Evolutionary conservation across 257 asterid genomes (phyloP).

Genomic region (Fraxinus americana): DNA sequence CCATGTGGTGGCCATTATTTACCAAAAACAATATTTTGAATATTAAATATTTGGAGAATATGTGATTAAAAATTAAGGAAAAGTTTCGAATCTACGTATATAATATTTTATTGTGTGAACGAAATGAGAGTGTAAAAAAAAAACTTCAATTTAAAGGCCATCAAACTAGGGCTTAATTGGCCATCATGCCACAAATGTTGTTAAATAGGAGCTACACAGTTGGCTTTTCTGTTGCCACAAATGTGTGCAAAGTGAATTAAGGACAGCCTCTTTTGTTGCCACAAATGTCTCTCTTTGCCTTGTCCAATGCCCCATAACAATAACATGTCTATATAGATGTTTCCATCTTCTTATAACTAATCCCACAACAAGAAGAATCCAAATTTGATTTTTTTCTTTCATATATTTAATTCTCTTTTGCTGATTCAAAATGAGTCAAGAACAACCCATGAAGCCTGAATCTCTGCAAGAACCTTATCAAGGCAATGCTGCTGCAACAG

Average conservation of each 20-base stretch:
- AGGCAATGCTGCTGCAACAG: constrained; percentile 4
- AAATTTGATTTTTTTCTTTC: not conserved
- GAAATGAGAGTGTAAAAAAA: too few species aligned
- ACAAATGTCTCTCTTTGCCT: not conserved
- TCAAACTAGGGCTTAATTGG: too few species aligned
- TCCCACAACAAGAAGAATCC: not conserved
- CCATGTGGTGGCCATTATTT: too few species aligned
- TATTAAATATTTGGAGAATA: too few species aligned
- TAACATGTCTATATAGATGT: not conserved
- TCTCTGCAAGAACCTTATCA: constrained; percentile 19
- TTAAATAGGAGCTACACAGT: not conserved
- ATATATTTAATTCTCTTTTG: not conserved
- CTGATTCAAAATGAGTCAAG: constrained; percentile 52
- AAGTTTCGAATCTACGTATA: too few species aligned
- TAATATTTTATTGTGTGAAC: too few species aligned
- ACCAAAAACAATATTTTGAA: too few species aligned
- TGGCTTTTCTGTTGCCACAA: not conserved
- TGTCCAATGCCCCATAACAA: not conserved
- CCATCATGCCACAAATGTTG: not conserved
- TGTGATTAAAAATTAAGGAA: too few species aligned
- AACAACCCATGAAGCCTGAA: constrained; percentile 43
- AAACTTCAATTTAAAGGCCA: too few species aligned
- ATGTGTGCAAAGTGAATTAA: not conserved
- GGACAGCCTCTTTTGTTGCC: not conserved
- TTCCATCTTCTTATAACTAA: not conserved